Percentiles rank a stretch among this genome's conserved stretches.
Evolutionary conservation across 371 early-diverging fungal genomes (phyloP).

Genomic region (Mycotypha africana): DNA sequence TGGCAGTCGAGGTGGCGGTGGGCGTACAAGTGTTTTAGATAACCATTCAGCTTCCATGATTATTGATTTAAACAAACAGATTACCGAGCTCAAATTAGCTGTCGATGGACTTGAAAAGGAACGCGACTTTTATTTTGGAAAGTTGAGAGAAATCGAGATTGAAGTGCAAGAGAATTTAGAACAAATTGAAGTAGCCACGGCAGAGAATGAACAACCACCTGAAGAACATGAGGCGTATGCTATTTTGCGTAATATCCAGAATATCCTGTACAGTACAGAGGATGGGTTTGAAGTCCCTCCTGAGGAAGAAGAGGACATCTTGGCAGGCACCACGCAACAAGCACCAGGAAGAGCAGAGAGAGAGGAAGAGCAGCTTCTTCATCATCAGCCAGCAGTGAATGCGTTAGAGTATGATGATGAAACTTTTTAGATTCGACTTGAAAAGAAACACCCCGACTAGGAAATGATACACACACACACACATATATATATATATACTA

Average conservation of each 20-base stretch:
- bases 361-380: too few species aligned
- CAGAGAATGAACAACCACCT: slow-evolving; percentile 19
- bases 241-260: slow-evolving; percentile 76
- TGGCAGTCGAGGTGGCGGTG: slow-evolving; percentile 31
- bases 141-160: slow-evolving; percentile 90
- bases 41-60: slow-evolving; percentile 47
- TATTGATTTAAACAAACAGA: slow-evolving; percentile 65
- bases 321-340: too few species aligned
- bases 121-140: slow-evolving; percentile 92
- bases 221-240: slow-evolving; percentile 21
- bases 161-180: slow-evolving; percentile 74
- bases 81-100: slow-evolving; percentile 72
- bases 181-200: slow-evolving; percentile 22
- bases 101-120: slow-evolving; percentile 91
- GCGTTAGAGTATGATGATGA: slow-evolving; percentile 15
- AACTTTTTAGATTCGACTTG: slow-evolving; percentile 17
- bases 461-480: too few species aligned
- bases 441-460: too few species aligned
- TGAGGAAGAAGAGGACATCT: slow-evolving; percentile 30
- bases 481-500: too few species aligned
- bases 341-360: too few species aligned
- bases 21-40: slow-evolving; percentile 24
- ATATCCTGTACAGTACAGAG: slow-evolving; percentile 85
- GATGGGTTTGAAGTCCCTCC: slow-evolving; percentile 47
- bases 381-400: too few species aligned